Base-by-base conservation (phyloP, 2,329 filamentous ascomycete species). In the Myriosclerotinia duriaeana region DNA sequence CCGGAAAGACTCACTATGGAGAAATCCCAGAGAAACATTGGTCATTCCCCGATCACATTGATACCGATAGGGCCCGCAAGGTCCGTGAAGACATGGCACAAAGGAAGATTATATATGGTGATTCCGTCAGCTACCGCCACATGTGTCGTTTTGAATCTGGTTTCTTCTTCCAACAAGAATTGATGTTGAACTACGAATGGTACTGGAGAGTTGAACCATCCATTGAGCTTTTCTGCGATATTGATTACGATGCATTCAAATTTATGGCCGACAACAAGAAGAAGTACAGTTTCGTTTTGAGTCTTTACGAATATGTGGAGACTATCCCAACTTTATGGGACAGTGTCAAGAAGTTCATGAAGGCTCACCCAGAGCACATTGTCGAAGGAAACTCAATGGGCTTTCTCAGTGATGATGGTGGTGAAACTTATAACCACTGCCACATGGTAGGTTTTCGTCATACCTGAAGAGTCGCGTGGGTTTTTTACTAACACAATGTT, bases 111-210 rank as follows among this genome's bases (percentile, higher is more conserved):
- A 99, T 99, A 79, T 99, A 99, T 77, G 95, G 95, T 69, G 95
- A 98, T 79, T 97, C 93, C 14, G 81, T 96, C 80, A 96, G 92
- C 81, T 99, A 99, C 83, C 89, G 95, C 70, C 96, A 99, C 83
- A 99, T 99, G 95, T 99, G 95, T 80, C 92, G 95, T 71, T 99
- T 97, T 77, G 95, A 99, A 80, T 98, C 94, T 9, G 95, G 95
- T 50, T 99, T 99, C 85, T 99, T 99, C 85, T 99, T 98, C 87
- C 92, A 90, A 69, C 95, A 99, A 78, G 86, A 87, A 40, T 81
- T 97, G 72, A 93, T 99, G 91, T 81, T 91, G 78, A 93, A 98
- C 78, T 99, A 96, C 80, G 95, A 99, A 77, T 99, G 92, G 87
- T 99, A 99, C 85, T 99, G 95, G 95, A 92, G 96, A 73, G 95